phyloP scores from a whole-genome alignment of 108 stramenopile species.

The Nitzschia sp. region DNA sequence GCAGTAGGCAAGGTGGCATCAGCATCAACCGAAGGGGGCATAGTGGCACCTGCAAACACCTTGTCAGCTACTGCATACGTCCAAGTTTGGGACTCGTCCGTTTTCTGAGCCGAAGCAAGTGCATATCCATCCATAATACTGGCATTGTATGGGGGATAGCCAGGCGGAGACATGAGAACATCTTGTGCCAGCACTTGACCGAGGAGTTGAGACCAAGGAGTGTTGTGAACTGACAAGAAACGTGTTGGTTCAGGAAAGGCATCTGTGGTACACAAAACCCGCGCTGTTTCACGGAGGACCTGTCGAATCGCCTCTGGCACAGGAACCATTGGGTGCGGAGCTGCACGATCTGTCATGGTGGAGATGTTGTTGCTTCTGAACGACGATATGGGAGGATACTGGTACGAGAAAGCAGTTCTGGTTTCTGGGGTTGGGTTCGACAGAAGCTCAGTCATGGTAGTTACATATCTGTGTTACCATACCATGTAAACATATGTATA shows the following conservation, averaged over 20 bases:
- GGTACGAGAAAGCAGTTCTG: too few relatives aligned
- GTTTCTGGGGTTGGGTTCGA: too few relatives aligned
- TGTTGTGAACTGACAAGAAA: slow-evolving; percentile 8
- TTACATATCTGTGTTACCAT: too few relatives aligned
- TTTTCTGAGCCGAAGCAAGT: slow-evolving; percentile 25
- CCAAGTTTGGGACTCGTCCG: slow-evolving; percentile 15
- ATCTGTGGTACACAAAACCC: slow-evolving; percentile 18
- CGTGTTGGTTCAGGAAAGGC: slow-evolving; percentile 6
- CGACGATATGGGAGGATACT: too few relatives aligned
- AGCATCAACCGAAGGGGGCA: not conserved
- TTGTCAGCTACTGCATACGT: slow-evolving; percentile 55
- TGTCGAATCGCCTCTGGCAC: slow-evolving; percentile 75
- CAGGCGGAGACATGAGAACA: slow-evolving; percentile 52
- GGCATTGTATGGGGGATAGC: slow-evolving; percentile 78
- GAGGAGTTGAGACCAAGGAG: slow-evolving; percentile 35
- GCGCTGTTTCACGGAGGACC: slow-evolving; percentile 67
- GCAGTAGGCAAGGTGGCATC: slow-evolving; percentile 41
- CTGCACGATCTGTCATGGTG: not conserved
- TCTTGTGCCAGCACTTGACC: slow-evolving; percentile 49
- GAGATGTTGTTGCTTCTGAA: too few relatives aligned
- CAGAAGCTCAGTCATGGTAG: too few relatives aligned
- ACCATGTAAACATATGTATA: too few relatives aligned
- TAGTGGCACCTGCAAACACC: slow-evolving; percentile 64
- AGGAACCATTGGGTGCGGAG: slow-evolving; percentile 66
- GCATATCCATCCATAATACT: slow-evolving; percentile 89